A percentile compares a stretch with the other conserved stretches of the same genome.
phyloP scores from a whole-genome alignment of 106 monocot species.

The Acorus calamus region DNA sequence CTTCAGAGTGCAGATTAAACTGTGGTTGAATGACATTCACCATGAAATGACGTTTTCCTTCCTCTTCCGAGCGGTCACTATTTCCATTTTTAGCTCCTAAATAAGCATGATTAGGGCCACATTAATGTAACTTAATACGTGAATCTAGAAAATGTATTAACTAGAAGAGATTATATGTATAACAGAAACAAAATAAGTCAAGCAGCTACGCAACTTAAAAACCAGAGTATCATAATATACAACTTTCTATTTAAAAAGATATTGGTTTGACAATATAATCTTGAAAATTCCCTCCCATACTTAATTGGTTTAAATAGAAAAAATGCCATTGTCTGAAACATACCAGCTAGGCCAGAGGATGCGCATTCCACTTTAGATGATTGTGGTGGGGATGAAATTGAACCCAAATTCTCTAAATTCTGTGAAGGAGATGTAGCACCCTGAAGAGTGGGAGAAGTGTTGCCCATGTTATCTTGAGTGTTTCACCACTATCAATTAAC shows the following conservation, averaged over 20 bases:
- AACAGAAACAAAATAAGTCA: background rate
- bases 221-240: too few species aligned
- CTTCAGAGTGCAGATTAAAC: slow-evolving; percentile 97
- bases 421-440: slow-evolving; percentile 17
- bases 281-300: too few species aligned
- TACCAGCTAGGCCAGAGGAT: slow-evolving; percentile 17
- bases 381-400: slow-evolving; percentile 22
- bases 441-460: slow-evolving; percentile 16
- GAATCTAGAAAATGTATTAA: background rate
- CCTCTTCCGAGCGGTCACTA: slow-evolving; percentile 46
- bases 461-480: slow-evolving; percentile 22
- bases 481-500: slow-evolving; percentile 21
- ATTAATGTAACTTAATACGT: background rate
- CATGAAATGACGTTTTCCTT: slow-evolving; percentile 88
- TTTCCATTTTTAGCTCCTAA: slow-evolving; percentile 28
- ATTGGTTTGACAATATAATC: too few species aligned
- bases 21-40: slow-evolving; percentile 96
- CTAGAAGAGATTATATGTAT: slow-evolving; percentile 1
- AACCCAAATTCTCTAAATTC: slow-evolving; percentile 20
- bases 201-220: too few species aligned
- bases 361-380: slow-evolving; percentile 26
- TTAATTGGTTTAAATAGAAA: too few species aligned
- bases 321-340: background rate
- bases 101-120: background rate
- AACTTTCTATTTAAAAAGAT: too few species aligned